phyloP scores from a whole-genome alignment of 2,329 filamentous ascomycete species.

The Eurotiales sp. region DNA sequence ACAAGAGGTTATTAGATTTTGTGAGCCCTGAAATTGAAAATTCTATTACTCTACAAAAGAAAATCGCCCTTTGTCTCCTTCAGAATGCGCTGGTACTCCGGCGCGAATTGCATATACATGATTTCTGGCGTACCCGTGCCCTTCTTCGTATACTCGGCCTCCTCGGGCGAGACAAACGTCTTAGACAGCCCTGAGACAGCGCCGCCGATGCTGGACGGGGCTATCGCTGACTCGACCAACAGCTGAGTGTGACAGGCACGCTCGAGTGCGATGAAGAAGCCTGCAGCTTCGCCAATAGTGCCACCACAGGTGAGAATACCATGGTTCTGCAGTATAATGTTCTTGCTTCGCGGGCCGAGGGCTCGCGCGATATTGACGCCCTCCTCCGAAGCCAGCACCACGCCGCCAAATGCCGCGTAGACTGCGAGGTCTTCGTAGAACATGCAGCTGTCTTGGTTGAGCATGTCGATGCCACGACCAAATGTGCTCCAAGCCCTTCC shows the following conservation, averaged over 20 bases:
- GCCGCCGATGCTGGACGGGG: not conserved
- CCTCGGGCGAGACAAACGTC: conserved; percentile 47
- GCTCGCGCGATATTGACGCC: conserved; percentile 40
- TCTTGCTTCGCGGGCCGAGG: conserved; percentile 20
- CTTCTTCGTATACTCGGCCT: conserved; percentile 22
- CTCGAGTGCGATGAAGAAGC: conserved; percentile 66
- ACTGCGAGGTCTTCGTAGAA: conserved; percentile 27
- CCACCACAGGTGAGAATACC: conserved; percentile 56
- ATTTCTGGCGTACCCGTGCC: conserved; percentile 17
- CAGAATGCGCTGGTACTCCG: conserved; percentile 30
- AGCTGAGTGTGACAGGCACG: conserved; percentile 66
- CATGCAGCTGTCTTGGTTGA: conserved; percentile 36
- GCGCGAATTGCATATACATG: conserved; percentile 36
- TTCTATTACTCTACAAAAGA: conserved; percentile 12
- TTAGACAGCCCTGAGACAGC: conserved; percentile 50
- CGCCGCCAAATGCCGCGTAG: conserved; percentile 46
- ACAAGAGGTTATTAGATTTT: no score
- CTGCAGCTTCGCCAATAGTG: conserved; percentile 72
- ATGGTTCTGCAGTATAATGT: conserved; percentile 29
- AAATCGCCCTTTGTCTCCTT: conserved; percentile 31
- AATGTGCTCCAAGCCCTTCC: conserved; percentile 43
- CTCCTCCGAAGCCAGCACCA: conserved; percentile 44
- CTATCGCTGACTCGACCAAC: conserved; percentile 59
- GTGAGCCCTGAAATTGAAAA: no score
- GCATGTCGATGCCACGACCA: conserved; percentile 41